Evolutionary conservation across 345 rosid species (phyloP), one percentile per base, ranked within the genome.

Genomic region (Sapria himalayana): DNA sequence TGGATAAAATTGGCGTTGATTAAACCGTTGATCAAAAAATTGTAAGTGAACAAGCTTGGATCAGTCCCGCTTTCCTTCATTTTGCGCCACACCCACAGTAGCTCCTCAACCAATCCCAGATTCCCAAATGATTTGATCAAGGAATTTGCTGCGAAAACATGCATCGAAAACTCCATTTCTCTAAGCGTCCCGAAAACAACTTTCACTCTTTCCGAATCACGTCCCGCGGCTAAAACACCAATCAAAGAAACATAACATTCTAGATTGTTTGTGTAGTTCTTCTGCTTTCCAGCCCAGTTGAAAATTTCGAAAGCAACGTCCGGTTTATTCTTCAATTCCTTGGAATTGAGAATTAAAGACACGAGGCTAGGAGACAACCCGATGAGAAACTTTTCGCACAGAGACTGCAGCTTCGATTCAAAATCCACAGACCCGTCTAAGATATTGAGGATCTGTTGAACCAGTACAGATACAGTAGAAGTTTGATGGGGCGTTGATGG

Each of bases 21-120:
- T 62, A 89, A 57, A 13, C 91, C 94, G 33, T 76, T 76, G 41
- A 89, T 39, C 59, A 82, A 44, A 44, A 74, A 89, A 61, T 72
- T 76, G 41, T 70, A 76, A 0, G 91, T 71, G 48, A 72, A 76
- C 64, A 76, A 54, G 61, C 72, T 79, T 0, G 93, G 85, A 48
- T 74, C 94, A 42, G 76, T 69, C 37, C 58, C 76, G 57, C 78
- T 78, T 40, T 89, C 91, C 54, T 82, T 69, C 94, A 82, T 82
- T 39, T 59, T 52, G 13, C 98, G 60, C 93, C 94, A 89, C 43
- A 74, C 78, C 93, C 93, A 82, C 49, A 89, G 55, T 63, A 78
- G 49, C 50, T 89, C 91, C 66, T 78, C 98, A 20, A 89, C 80
- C 94, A 89, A 70, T 24, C 93, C 95, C 20, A 74, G 67, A 43